A percentile compares a stretch with the other conserved stretches of the same genome.
Evolutionary conservation across 2,329 filamentous ascomycete species (phyloP).

Genomic region (Stachybotrys chlorohalonatus): DNA sequence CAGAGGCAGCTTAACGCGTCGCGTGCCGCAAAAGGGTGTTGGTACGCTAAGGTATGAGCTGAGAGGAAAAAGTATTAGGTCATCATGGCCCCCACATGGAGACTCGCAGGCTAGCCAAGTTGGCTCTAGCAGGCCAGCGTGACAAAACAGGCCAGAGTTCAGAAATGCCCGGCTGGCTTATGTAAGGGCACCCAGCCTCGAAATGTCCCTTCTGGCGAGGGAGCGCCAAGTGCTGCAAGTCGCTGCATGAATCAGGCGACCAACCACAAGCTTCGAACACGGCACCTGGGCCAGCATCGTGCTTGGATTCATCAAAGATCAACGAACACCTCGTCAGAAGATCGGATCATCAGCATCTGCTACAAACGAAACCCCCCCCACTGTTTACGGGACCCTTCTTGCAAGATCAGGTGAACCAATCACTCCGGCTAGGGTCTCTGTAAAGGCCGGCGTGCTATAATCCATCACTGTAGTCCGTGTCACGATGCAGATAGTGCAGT

Average conservation of each 20-base stretch:
- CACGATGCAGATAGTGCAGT: not conserved
- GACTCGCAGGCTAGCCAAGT: no score
- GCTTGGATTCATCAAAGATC: not conserved
- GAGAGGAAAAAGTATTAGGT: not conserved
- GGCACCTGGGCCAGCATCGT: slow-evolving; percentile 1
- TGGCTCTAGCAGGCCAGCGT: no score
- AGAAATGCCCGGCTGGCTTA: no score
- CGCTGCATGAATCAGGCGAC: not conserved
- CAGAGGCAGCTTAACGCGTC: not conserved
- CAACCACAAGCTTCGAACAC: not conserved
- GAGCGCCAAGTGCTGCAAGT: no score
- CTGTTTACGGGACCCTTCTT: not conserved
- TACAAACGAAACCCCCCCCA: no score
- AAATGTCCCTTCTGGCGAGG: no score
- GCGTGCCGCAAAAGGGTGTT: not conserved
- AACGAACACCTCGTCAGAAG: not conserved
- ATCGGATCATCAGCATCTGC: no score
- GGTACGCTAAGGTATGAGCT: no score
- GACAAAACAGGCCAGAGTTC: no score
- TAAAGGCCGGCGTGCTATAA: not conserved
- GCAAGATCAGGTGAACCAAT: not conserved
- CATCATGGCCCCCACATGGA: not conserved
- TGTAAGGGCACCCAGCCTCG: no score
- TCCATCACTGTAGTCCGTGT: no score
- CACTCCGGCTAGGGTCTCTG: not conserved